Evolutionary conservation across 208 protist species (phyloP).

Genomic region (Trypanosoma melophagium): DNA sequence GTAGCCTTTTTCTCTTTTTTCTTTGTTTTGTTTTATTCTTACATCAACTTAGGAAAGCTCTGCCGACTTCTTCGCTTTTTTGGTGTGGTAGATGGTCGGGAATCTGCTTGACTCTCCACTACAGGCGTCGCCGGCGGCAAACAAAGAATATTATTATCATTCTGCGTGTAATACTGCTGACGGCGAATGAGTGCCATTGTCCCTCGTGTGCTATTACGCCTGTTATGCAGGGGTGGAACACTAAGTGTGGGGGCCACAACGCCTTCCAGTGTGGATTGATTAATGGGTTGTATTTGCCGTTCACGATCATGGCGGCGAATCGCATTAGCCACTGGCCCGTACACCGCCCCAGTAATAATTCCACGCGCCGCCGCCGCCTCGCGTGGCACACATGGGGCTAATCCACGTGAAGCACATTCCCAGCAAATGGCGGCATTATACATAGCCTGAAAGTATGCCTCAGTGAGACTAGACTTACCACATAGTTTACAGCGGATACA

Average conservation of each 20-base stretch:
- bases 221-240: slow-evolving; percentile 45
- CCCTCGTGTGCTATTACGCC: slow-evolving; percentile 45
- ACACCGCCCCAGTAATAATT: slow-evolving; percentile 44
- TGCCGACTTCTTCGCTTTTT: not conserved
- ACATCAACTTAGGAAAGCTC: slow-evolving; percentile 16
- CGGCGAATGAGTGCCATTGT: slow-evolving; percentile 69
- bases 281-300: slow-evolving; percentile 8
- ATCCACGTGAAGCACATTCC: slow-evolving; percentile 34
- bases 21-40: not conserved
- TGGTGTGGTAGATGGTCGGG: not conserved
- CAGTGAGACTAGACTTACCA: slow-evolving; percentile 37
- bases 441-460: slow-evolving; percentile 53
- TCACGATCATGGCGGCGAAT: slow-evolving; percentile 7
- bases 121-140: slow-evolving; percentile 3
- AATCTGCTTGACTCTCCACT: too few species aligned
- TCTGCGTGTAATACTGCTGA: slow-evolving; percentile 88
- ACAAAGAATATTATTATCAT: slow-evolving; percentile 73
- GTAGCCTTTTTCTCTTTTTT: not conserved
- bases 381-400: slow-evolving; percentile 37
- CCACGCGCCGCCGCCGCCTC: slow-evolving; percentile 39
- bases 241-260: slow-evolving; percentile 54
- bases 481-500: slow-evolving; percentile 77
- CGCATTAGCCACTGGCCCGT: slow-evolving; percentile 31
- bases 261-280: slow-evolving; percentile 40
- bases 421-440: slow-evolving; percentile 21